phyloP scores from a whole-genome alignment of 2,329 filamentous ascomycete genomes.

The Aspergillus sp. region DNA sequence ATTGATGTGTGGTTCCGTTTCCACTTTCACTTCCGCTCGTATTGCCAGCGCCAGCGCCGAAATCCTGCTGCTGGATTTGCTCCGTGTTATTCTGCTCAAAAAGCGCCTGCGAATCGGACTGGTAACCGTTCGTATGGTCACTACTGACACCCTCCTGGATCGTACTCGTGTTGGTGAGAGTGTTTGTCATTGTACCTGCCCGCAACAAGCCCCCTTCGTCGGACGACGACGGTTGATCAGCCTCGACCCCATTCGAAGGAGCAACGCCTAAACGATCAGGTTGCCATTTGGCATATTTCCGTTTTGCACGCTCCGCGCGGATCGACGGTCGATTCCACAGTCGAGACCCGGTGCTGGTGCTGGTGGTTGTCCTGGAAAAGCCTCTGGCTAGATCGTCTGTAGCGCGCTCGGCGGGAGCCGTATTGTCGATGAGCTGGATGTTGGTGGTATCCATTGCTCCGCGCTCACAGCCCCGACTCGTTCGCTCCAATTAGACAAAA shows the following conservation, averaged over 20 bases:
- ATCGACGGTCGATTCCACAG: conserved; percentile 31
- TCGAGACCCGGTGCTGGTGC: conserved; percentile 13
- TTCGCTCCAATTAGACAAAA: background rate
- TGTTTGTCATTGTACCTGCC: conserved; percentile 13
- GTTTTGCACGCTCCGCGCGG: conserved; percentile 38
- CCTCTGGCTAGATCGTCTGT: conserved; percentile 18
- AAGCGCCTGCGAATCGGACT: conserved; percentile 1
- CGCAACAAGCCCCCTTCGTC: conserved; percentile 20
- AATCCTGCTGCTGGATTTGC: background rate
- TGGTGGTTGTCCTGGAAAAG: conserved; percentile 13
- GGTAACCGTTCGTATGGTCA: background rate
- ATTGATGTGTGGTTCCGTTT: conserved; percentile 1
- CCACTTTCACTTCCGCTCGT: background rate
- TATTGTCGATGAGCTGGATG: conserved; percentile 44
- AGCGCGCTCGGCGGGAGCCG: conserved; percentile 26
- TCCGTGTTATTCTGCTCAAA: conserved; percentile 12
- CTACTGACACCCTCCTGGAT: background rate
- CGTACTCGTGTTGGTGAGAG: conserved; percentile 13
- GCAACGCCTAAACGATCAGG: conserved; percentile 56
- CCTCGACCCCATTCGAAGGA: conserved; percentile 14
- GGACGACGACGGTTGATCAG: conserved; percentile 20
- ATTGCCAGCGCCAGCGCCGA: background rate
- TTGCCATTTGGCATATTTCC: conserved; percentile 53
- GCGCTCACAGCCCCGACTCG: background rate
- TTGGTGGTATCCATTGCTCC: conserved; percentile 18